A percentile compares a stretch with the other conserved stretches of the same genome.
These are phyloP conservation scores for Metschnikowia corniflorae DNA, from an alignment of 805 yeast genomes.

Conservation along the genomic window DNA sequence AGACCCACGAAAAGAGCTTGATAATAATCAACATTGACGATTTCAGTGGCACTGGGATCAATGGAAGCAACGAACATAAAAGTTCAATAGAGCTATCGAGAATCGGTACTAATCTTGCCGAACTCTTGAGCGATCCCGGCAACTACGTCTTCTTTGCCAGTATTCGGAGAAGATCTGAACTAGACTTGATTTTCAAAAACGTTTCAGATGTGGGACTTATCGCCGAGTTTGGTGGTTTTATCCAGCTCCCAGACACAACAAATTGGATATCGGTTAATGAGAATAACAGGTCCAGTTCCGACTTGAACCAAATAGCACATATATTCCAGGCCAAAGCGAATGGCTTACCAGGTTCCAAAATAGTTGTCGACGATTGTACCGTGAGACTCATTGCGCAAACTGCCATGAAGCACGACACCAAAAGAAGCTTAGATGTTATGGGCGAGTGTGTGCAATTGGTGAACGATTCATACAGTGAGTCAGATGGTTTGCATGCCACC, in stretches of 20 bases:
- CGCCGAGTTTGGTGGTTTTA: slow-evolving; percentile 87
- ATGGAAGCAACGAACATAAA: slow-evolving; percentile 17
- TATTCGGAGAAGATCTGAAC: slow-evolving; percentile 56
- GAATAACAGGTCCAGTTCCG: slow-evolving; percentile 42
- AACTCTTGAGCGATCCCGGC: slow-evolving; percentile 51
- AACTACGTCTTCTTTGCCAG: slow-evolving; percentile 74
- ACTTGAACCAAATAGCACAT: slow-evolving; percentile 58
- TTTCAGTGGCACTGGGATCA: slow-evolving; percentile 21
- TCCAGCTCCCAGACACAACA: slow-evolving; percentile 49
- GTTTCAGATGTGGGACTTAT: slow-evolving; percentile 72
- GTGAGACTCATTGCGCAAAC: slow-evolving; percentile 72
- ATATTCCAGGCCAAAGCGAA: slow-evolving; percentile 62
- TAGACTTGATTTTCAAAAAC: slow-evolving; percentile 67
- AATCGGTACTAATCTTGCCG: slow-evolving; percentile 53
- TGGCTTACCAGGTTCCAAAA: slow-evolving; percentile 74
- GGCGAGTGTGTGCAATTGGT: slow-evolving; percentile 86
- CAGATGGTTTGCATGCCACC: slow-evolving; percentile 63
- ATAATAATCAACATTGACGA: slow-evolving; percentile 52
- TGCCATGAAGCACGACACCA: slow-evolving; percentile 55
- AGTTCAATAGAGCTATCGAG: slow-evolving; percentile 34
- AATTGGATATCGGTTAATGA: slow-evolving; percentile 64
- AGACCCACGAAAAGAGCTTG: slow-evolving; percentile 38
- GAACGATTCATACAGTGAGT: slow-evolving; percentile 63
- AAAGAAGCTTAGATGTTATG: slow-evolving; percentile 61
- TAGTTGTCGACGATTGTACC: slow-evolving; percentile 71